Conservation (phyloP, 352 stramenopile genomes). For the Pythium aristosporum region DNA sequence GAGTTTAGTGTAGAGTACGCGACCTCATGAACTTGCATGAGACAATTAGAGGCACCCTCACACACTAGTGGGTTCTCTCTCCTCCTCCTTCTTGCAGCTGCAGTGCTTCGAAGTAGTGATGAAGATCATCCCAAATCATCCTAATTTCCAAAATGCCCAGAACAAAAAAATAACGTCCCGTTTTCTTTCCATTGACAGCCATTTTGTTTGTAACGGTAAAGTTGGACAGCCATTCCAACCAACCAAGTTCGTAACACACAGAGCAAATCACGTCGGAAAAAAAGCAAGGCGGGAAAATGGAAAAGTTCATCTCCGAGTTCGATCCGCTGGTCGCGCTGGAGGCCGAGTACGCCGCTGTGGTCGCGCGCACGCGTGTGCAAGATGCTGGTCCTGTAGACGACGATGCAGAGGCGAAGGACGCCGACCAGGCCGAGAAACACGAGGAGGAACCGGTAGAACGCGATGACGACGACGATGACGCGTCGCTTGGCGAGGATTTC, state of each 20-base stretch:
- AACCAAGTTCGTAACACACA: not conserved
- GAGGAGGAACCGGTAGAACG: conserved; percentile 22
- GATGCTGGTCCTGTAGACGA: not conserved
- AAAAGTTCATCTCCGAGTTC: conserved; percentile 31
- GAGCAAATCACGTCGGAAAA: not conserved
- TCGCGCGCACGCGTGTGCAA: conserved; percentile 34
- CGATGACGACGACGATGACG: conserved; percentile 26
- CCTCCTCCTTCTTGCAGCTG: not conserved
- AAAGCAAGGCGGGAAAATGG: conserved; percentile 22
- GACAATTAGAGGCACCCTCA: not conserved
- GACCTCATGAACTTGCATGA: not conserved
- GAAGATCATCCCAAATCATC: too few relatives aligned
- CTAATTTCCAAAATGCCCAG: not conserved
- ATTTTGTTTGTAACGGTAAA: not conserved
- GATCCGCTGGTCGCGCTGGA: conserved; percentile 59
- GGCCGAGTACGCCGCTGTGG: conserved; percentile 58
- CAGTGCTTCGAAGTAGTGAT: too few relatives aligned
- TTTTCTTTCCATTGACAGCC: not conserved
- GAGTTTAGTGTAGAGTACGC: not conserved
- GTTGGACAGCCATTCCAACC: too few relatives aligned
- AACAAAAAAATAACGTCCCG: not conserved
- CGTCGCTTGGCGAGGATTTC: not conserved
- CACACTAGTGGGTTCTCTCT: not conserved
- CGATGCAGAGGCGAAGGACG: not conserved
- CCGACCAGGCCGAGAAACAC: conserved; percentile 2